These are phyloP conservation scores for Melaleuca quinquenervia DNA, from an alignment of 345 rosid genomes.

Conservation along the genomic window DNA sequence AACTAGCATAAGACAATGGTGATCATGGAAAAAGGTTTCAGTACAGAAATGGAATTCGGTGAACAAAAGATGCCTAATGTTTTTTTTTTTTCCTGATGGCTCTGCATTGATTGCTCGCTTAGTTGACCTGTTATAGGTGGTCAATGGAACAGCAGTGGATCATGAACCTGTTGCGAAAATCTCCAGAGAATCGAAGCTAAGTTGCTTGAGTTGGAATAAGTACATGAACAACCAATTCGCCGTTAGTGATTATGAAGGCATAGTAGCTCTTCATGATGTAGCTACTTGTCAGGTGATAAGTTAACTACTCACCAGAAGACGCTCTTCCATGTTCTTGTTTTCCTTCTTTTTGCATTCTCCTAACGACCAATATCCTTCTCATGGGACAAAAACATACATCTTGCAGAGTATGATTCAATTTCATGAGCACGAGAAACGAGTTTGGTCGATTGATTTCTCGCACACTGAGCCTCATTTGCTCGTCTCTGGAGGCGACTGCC, in stretches of 20 bases:
- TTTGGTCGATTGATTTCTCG: slow-evolving; percentile 66
- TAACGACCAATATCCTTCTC: background rate
- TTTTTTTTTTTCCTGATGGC: no score
- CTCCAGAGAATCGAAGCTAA: slow-evolving; percentile 48
- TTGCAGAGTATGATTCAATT: slow-evolving; percentile 52
- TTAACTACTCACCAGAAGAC: background rate
- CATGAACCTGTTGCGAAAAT: slow-evolving; percentile 47
- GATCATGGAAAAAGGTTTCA: background rate
- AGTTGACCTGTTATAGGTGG: slow-evolving; percentile 21
- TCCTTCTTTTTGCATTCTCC: background rate
- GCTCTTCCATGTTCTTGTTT: background rate
- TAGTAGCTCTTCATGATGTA: slow-evolving; percentile 48
- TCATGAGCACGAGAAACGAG: slow-evolving; percentile 56
- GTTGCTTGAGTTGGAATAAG: slow-evolving; percentile 72
- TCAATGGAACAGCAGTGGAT: slow-evolving; percentile 40
- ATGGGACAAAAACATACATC: background rate
- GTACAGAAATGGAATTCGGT: background rate
- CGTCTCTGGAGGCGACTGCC: slow-evolving; percentile 56
- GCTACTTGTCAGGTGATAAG: slow-evolving; percentile 39
- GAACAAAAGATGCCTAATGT: background rate
- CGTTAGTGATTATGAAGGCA: slow-evolving; percentile 60
- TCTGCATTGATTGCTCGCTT: background rate
- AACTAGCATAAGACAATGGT: background rate
- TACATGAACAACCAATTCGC: slow-evolving; percentile 46
- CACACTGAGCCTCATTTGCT: slow-evolving; percentile 51